Evolutionary conservation across 352 stramenopile genomes (phyloP), one percentile per base, ranked within the genome.

Genomic region (Phytophthora fragariaefolia): DNA sequence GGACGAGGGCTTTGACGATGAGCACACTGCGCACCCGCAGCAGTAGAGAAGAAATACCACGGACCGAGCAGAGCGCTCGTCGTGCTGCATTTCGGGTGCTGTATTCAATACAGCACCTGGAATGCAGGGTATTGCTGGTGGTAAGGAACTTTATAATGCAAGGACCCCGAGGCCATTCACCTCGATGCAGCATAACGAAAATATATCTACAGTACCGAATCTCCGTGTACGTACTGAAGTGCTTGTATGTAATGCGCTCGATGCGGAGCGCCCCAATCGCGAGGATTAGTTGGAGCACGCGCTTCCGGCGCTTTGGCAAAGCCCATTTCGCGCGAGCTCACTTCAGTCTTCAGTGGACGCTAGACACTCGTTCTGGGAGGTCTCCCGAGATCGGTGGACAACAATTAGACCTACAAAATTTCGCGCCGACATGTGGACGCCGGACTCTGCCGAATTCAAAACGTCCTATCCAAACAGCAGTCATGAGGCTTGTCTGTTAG

Each of bases 1-100:
- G 20, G 70, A 77, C 49, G 69, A 80, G 34, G 58, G 69, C 27
- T 67, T 69, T 28, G 63, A 74, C 18, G 62, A 71, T 42, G 48
- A 69, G 46, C 63, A 76, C 53, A 69, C n/a, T n/a, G n/a, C 68
- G 22, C 46, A 64, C 23, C 5, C 45, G 38, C 30, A 65, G 63
- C 12, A 69, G 46, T 64, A 69, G 32, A 42, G 3, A 42, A 42
- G 34, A 12, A 42, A 42, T 42, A 15, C 6, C 6, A 17, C 34
- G 0, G 34, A 42, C 28, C 28, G 28, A 34, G 28, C 28, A 34
- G 28, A 34, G 28, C 28, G 28, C 12, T 10, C 28, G 28, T 34
- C 13, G 34, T 42, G 10, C 18, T 12, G 13, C 34, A 17, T n/a
- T 42, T n/a, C n/a, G n/a, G n/a, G n/a, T n/a, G n/a, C n/a, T n/a